Base-by-base conservation (phyloP, 495 filamentous ascomycete genomes). In the Trichoderma gamsii region DNA sequence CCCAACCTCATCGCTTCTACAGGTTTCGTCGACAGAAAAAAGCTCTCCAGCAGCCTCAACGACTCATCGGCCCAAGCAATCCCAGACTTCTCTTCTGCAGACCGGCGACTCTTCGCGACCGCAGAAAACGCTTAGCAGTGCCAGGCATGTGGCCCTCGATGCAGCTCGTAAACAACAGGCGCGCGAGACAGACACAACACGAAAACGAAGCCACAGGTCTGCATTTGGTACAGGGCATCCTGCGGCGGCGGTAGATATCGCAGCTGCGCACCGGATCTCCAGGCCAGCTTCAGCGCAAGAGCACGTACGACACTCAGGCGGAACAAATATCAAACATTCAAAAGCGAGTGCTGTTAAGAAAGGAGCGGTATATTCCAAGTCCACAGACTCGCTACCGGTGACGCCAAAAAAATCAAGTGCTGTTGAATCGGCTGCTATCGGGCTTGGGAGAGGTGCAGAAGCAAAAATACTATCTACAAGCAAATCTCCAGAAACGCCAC, bases 61-160 rank as follows among this genome's bases (percentile, higher is more conserved):
- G 27, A 21, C 38, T 41, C 7, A 32, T 35, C 61, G 61, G n/a
- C 61, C 23, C 1, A 35, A 35, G 27, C 18, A 21, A 1, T 3
- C 61, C 32, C 29, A 27, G 7, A 2, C 11, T 11, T 16, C 27
- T 64, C 27, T 23, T 7, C 15, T 13, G 32, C 29, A 64, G 25
- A 23, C n/a, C 21, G n/a, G n/a, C 49, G 61, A 64, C 61, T 35
- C 38, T 35, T 64, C 61, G 61, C 61, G 61, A 35, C 27, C 61
- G 5, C 61, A 64, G 61, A 64, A 64, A 52, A 21, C 18, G 49
- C 49, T 23, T 21, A 18, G 21, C 23, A 64, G 16, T 41, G 61
- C 25, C 13, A 11, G 16, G 38, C 9, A 18, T 35, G 32, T 27
- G 4, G 61, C 18, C 9, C 13, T n/a, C 16, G 27, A 64, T 8